Conservation (phyloP, 2,329 filamentous ascomycete genomes). For the Trichoderma breve region DNA sequence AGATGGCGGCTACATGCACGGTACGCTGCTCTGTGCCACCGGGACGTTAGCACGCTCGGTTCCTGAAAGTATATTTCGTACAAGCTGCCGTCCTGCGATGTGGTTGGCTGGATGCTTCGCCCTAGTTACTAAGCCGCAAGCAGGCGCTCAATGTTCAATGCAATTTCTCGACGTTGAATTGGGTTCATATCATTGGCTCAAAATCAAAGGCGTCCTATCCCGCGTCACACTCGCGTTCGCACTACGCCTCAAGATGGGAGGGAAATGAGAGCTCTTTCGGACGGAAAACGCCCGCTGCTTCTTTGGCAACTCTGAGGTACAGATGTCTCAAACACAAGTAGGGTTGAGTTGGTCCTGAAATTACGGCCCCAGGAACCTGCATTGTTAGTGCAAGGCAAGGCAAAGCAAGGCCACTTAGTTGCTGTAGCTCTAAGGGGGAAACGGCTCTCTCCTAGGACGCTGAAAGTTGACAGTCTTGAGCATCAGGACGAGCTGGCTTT, state of each 20-base stretch:
- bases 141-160: neutral
- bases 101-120: neutral
- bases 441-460: neutral
- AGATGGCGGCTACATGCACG: neutral
- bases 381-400: neutral
- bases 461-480: neutral
- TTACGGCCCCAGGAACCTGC: neutral
- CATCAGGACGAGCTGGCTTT: neutral
- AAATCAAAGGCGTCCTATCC: neutral
- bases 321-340: constrained; percentile 6
- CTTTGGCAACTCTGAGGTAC: neutral
- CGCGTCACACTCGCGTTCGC: neutral
- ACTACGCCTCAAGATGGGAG: neutral
- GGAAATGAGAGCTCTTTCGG: neutral
- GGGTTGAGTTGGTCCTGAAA: neutral
- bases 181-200: neutral
- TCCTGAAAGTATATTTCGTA: neutral
- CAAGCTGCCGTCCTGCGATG: neutral
- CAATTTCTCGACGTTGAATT: neutral
- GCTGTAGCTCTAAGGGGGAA: neutral
- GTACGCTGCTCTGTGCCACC: neutral
- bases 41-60: neutral
- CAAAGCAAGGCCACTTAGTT: neutral
- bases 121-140: constrained; percentile 1
- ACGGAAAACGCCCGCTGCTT: neutral